These are phyloP conservation scores for Elymus sibiricus DNA, from an alignment of 176 grass and related monocot species.

Conservation along the genomic window DNA sequence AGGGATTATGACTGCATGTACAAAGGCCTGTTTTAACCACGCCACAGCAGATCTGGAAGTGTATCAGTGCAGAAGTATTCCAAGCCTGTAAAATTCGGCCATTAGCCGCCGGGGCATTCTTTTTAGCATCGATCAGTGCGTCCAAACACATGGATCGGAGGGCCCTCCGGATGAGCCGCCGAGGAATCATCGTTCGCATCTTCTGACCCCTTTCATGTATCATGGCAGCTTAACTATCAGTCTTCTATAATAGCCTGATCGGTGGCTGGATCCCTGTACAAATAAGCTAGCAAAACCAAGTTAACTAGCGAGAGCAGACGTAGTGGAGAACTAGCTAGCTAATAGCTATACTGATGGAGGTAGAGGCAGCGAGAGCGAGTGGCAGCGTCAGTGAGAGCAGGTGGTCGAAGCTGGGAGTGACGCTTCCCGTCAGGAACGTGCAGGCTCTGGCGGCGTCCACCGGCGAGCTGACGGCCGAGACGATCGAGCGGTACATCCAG, in stretches of 20 bases:
- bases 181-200: background rate
- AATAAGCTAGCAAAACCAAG: background rate
- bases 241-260: background rate
- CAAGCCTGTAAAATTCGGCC: background rate
- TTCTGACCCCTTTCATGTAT: background rate
- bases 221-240: background rate
- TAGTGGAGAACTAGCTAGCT: background rate
- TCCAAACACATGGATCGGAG: background rate
- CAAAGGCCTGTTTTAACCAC: background rate
- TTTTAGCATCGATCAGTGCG: background rate
- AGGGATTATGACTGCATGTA: background rate
- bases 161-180: background rate
- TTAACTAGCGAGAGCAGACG: background rate
- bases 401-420: background rate
- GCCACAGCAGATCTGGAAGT: background rate
- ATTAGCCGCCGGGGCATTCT: background rate
- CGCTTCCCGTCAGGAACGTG: conserved; percentile 35
- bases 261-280: background rate
- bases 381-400: background rate
- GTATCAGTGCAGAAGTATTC: background rate
- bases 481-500: conserved; percentile 33
- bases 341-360: background rate
- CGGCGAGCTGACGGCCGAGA: background rate
- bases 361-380: background rate
- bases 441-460: conserved; percentile 33